phyloP scores from a whole-genome alignment of 176 grass and related monocot species.

The Olyra latifolia region DNA sequence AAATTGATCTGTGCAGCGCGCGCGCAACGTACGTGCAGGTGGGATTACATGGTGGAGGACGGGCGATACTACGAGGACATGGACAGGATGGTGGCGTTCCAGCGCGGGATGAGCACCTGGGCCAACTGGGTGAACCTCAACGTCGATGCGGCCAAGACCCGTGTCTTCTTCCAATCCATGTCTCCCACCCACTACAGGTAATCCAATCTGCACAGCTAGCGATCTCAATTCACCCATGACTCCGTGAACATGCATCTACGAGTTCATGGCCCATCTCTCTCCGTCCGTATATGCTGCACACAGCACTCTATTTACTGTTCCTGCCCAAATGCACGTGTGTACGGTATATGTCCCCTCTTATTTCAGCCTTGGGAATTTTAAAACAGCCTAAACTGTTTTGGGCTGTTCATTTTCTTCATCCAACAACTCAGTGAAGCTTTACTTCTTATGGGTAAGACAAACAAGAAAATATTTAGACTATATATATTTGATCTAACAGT shows the following conservation, averaged over 20 bases:
- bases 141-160: conserved; percentile 62
- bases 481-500: no score
- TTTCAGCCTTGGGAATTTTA: no score
- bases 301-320: not conserved
- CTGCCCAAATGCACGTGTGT: not conserved
- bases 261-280: not conserved
- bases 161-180: conserved; percentile 93
- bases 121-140: conserved; percentile 76
- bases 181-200: conserved; percentile 98
- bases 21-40: conserved; percentile 38
- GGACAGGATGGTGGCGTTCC: conserved; percentile 78
- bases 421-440: no score
- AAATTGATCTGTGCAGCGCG: not conserved
- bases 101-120: conserved; percentile 79
- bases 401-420: no score
- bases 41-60: conserved; percentile 84
- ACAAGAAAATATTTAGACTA: no score
- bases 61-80: conserved; percentile 76
- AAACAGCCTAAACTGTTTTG: no score
- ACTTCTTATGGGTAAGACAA: no score
- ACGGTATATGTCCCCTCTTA: no score
- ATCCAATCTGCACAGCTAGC: not conserved
- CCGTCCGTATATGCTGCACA: not conserved
- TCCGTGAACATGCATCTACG: not conserved
- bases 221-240: not conserved